Conservation (phyloP, 2,329 filamentous ascomycete genomes). For the Diaporthe vexans region DNA sequence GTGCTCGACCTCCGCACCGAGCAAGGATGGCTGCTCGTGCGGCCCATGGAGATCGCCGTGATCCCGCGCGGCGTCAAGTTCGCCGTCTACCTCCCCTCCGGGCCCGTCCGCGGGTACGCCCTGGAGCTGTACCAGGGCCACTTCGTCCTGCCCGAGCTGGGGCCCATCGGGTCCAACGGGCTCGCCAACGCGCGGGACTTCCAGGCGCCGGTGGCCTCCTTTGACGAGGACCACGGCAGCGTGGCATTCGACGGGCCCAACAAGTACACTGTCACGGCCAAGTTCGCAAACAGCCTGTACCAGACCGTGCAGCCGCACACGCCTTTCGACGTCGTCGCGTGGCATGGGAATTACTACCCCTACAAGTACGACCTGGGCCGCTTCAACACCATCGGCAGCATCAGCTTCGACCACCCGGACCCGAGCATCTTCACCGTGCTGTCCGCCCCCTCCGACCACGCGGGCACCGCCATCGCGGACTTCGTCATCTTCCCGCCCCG, state of each 20-base stretch:
- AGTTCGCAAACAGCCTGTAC: conserved; percentile 79
- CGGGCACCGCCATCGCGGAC: conserved; percentile 76
- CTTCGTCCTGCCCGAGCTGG: conserved; percentile 79
- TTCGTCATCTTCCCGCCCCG: conserved; percentile 81
- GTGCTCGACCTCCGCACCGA: conserved; percentile 83
- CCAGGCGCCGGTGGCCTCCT: conserved; percentile 77
- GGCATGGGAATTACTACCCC: conserved; percentile 85
- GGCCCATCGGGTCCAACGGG: conserved; percentile 80
- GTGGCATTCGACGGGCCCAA: conserved; percentile 55
- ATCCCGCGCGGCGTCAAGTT: conserved; percentile 83
- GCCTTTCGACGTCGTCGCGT: conserved; percentile 84
- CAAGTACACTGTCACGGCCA: conserved; percentile 68
- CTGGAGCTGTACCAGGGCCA: conserved; percentile 82
- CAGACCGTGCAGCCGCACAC: conserved; percentile 76
- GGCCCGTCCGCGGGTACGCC: conserved; percentile 79
- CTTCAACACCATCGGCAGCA: conserved; percentile 81
- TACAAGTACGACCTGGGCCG: conserved; percentile 86
- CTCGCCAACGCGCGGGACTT: conserved; percentile 85
- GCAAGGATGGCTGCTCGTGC: conserved; percentile 79
- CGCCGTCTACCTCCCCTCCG: conserved; percentile 74
- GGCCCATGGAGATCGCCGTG: conserved; percentile 83
- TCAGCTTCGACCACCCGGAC: conserved; percentile 83
- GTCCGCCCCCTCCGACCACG: conserved; percentile 71
- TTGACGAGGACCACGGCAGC: conserved; percentile 69
- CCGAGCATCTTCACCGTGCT: conserved; percentile 83